Evolutionary conservation across 306 rosid genomes (phyloP).

Genomic region (Cucumis hystrix): DNA sequence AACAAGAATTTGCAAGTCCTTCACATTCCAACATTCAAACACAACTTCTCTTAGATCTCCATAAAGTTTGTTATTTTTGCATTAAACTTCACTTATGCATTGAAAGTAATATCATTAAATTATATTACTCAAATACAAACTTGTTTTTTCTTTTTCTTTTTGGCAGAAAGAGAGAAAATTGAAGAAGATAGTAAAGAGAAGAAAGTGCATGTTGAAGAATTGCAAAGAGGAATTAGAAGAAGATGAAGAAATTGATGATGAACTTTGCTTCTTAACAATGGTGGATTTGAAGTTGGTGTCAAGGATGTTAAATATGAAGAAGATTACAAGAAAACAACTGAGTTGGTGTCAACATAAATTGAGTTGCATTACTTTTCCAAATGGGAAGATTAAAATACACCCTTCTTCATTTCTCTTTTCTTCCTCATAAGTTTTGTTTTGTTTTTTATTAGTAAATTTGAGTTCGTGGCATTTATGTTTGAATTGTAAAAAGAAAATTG

Average conservation of each 20-base stretch:
- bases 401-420: constrained; percentile 68
- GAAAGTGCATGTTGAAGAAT: constrained; percentile 51
- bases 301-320: constrained; percentile 68
- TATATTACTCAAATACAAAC: too few species aligned
- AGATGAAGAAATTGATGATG: constrained; percentile 31
- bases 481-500: not conserved
- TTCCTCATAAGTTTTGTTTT: constrained; percentile 4
- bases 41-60: constrained; percentile 40
- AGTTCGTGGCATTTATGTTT: not conserved
- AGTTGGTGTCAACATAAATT: constrained; percentile 75
- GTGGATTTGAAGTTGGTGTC: constrained; percentile 76
- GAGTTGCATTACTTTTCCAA: constrained; percentile 41
- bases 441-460: not conserved
- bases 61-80: constrained; percentile 27
- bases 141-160: too few species aligned
- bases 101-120: too few species aligned
- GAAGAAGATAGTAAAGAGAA: constrained; percentile 35
- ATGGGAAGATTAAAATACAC: constrained; percentile 44
- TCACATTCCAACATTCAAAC: constrained; percentile 31
- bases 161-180: constrained; percentile 49
- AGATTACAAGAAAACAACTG: constrained; percentile 57
- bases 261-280: constrained; percentile 57
- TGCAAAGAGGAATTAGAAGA: constrained; percentile 20
- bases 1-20: constrained; percentile 35
- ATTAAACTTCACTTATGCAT: not conserved